Evolutionary conservation across 2,329 filamentous ascomycete species (phyloP).

Genomic region (Aspergillus aculeatinus): DNA sequence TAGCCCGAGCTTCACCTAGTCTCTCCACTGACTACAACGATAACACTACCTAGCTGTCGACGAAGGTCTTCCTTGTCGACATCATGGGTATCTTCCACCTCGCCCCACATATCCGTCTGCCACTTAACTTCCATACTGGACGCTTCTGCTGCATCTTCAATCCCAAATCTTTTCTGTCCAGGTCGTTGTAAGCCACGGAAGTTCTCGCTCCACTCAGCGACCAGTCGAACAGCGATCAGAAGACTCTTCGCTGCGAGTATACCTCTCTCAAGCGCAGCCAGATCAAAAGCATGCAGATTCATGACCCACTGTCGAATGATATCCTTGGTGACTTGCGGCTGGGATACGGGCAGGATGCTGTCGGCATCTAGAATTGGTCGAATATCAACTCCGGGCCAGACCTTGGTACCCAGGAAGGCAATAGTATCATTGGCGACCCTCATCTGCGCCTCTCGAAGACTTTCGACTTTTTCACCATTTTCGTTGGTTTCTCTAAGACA

Average conservation of each 20-base stretch:
- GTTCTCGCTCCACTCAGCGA: conserved; percentile 85
- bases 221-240: conserved; percentile 69
- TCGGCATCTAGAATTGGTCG: conserved; percentile 75
- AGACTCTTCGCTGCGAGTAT: conserved; percentile 85
- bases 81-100: conserved; percentile 97
- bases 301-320: conserved; percentile 76
- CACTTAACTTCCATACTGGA: conserved; percentile 82
- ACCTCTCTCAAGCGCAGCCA: conserved; percentile 82
- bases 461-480: conserved; percentile 52
- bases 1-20: conserved; percentile 22
- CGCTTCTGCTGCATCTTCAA: conserved; percentile 76
- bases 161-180: conserved; percentile 60
- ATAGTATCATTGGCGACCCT: conserved; percentile 69
- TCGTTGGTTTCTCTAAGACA: conserved; percentile 51
- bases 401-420: conserved; percentile 64
- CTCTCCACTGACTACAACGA: conserved; percentile 72
- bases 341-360: conserved; percentile 72
- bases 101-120: conserved; percentile 90
- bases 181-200: conserved; percentile 54
- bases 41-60: conserved; percentile 82
- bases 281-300: conserved; percentile 71
- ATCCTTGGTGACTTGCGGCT: conserved; percentile 71
- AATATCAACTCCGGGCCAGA: conserved; percentile 84
- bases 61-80: conserved; percentile 87
- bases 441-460: conserved; percentile 71